A percentile compares a stretch with the other conserved stretches of the same genome.
Conservation (phyloP, 768 basidiomycete species). For the Mycena olivaceomarginata region DNA sequence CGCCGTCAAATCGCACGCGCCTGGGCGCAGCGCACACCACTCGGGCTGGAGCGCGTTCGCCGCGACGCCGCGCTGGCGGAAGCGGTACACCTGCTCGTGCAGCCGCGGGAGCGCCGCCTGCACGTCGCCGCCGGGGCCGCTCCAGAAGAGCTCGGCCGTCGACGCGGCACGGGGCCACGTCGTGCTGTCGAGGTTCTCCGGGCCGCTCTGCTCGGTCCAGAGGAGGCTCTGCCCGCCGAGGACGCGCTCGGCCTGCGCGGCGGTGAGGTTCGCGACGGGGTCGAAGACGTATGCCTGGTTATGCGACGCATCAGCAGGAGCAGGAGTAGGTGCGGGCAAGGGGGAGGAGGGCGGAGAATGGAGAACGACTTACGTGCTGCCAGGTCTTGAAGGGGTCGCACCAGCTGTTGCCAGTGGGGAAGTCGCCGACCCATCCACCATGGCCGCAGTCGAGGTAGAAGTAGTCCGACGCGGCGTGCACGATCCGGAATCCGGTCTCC, state of each 20-base stretch:
- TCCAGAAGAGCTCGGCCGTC: slow-evolving; percentile 76
- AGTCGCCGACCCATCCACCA: slow-evolving; percentile 65
- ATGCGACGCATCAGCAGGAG: no score
- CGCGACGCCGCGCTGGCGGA: slow-evolving; percentile 67
- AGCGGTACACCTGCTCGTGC: slow-evolving; percentile 69
- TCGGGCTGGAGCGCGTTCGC: slow-evolving; percentile 74
- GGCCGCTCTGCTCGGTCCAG: slow-evolving; percentile 72
- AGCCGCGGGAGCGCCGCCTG: slow-evolving; percentile 59
- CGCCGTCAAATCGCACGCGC: slow-evolving; percentile 60
- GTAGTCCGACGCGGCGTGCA: slow-evolving; percentile 71
- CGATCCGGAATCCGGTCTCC: slow-evolving; percentile 61
- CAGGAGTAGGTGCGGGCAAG: no score
- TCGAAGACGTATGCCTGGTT: slow-evolving; percentile 68
- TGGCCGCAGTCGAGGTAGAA: slow-evolving; percentile 76
- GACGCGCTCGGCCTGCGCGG: slow-evolving; percentile 51
- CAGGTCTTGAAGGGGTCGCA: slow-evolving; percentile 73
- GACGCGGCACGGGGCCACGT: slow-evolving; percentile 72
- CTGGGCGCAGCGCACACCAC: slow-evolving; percentile 73
- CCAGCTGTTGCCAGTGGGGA: slow-evolving; percentile 63
- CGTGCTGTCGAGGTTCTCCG: slow-evolving; percentile 68
- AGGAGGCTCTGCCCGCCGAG: slow-evolving; percentile 59
- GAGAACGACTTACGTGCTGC: slow-evolving; percentile 59
- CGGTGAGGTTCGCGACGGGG: slow-evolving; percentile 65
- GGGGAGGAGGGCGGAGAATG: slow-evolving; percentile 11
- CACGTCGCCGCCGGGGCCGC: slow-evolving; percentile 54